phyloP scores from a whole-genome alignment of 371 early-diverging fungal genomes.

The Chytridium lagenaria region DNA sequence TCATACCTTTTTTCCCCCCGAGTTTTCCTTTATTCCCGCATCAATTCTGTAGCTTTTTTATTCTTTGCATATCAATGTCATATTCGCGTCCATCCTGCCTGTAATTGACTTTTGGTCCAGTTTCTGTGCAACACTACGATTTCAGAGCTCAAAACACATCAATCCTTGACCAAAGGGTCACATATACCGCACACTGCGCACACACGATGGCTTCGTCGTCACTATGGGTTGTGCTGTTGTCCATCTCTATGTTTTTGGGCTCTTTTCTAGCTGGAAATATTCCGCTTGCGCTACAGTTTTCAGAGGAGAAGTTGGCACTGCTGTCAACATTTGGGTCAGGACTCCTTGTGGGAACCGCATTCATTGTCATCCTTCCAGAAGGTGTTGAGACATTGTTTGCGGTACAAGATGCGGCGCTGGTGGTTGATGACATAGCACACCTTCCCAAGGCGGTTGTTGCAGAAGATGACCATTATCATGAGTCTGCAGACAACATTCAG shows the following conservation, averaged over 20 bases:
- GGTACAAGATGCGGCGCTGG: constrained; percentile 17
- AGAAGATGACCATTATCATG: too few relatives aligned
- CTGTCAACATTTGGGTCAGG: constrained; percentile 92
- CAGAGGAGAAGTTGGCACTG: constrained; percentile 69
- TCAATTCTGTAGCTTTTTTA: constrained; percentile 1
- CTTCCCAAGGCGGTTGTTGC: background rate
- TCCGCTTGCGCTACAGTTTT: constrained; percentile 82
- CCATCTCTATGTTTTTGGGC: constrained; percentile 81
- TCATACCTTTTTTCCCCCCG: too few relatives aligned
- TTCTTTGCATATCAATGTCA: background rate
- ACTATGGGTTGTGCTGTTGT: constrained; percentile 68
- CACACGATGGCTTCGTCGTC: constrained; percentile 26
- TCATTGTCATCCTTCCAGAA: constrained; percentile 92
- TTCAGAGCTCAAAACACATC: too few relatives aligned
- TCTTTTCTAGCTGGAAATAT: constrained; percentile 86
- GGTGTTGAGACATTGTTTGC: constrained; percentile 87
- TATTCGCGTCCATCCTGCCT: too few relatives aligned
- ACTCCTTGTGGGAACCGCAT: constrained; percentile 86
- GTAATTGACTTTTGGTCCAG: too few relatives aligned
- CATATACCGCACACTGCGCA: too few relatives aligned
- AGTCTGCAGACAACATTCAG: too few relatives aligned
- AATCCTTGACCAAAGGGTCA: too few relatives aligned
- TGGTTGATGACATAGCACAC: background rate
- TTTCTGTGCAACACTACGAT: too few relatives aligned
- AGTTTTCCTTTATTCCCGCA: too few relatives aligned